Evolutionary conservation across 768 basidiomycete species (phyloP).

Genomic region (Amanita brunnescens): DNA sequence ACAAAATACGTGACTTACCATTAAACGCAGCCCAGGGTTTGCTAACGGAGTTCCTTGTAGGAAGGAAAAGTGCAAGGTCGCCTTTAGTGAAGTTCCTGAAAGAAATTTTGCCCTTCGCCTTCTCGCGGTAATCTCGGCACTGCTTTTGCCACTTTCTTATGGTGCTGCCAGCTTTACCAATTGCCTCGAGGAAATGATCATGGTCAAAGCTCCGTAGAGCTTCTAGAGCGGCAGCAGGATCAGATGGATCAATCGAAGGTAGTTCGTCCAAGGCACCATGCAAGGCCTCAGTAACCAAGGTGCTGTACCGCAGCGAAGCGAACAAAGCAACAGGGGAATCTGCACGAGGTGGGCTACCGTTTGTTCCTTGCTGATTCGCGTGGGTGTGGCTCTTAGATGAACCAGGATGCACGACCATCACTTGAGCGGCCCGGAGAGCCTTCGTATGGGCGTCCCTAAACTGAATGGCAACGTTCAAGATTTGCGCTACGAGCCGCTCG

Average conservation of each 20-base stretch:
- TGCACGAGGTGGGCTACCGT: slow-evolving; percentile 23
- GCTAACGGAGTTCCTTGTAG: slow-evolving; percentile 87
- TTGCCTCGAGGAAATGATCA: slow-evolving; percentile 75
- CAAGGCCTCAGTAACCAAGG: slow-evolving; percentile 31
- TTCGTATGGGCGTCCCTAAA: slow-evolving; percentile 74
- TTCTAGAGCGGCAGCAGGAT: slow-evolving; percentile 63
- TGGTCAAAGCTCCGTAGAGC: slow-evolving; percentile 70
- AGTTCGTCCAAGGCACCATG: slow-evolving; percentile 41
- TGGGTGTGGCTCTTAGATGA: slow-evolving; percentile 34
- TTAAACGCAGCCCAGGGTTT: slow-evolving; percentile 99
- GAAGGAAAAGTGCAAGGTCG: slow-evolving; percentile 91
- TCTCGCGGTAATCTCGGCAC: slow-evolving; percentile 90
- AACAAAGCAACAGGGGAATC: slow-evolving; percentile 38
- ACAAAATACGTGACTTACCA: slow-evolving; percentile 39
- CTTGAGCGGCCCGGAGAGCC: slow-evolving; percentile 53
- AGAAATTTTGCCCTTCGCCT: slow-evolving; percentile 94
- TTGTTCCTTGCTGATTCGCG: slow-evolving; percentile 7
- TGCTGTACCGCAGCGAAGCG: slow-evolving; percentile 42
- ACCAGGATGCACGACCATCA: slow-evolving; percentile 46
- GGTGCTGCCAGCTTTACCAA: slow-evolving; percentile 74
- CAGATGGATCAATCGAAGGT: slow-evolving; percentile 69
- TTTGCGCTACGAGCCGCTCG: slow-evolving; percentile 67
- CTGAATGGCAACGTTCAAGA: slow-evolving; percentile 70
- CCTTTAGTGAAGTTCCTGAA: slow-evolving; percentile 94
- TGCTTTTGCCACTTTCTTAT: slow-evolving; percentile 97